phyloP scores from a whole-genome alignment of 1,284 basidiomycete species.

The Gomphus bonarii region DNA sequence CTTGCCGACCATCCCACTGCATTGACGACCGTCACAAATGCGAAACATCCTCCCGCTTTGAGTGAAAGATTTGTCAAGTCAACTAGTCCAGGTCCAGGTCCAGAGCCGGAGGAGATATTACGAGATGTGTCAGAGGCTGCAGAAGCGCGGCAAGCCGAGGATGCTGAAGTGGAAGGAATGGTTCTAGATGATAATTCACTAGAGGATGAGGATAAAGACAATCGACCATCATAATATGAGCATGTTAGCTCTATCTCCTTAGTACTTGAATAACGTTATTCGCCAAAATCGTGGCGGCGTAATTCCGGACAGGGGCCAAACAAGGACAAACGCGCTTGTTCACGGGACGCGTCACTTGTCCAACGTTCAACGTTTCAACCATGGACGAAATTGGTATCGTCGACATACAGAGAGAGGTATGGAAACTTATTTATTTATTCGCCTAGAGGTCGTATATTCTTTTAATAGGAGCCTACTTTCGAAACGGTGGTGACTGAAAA shows the following conservation, averaged over 20 bases:
- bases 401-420: constrained; percentile 71
- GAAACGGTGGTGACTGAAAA: constrained; percentile 83
- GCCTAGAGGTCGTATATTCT: neutral
- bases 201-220: constrained; percentile 47
- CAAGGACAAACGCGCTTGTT: constrained; percentile 4
- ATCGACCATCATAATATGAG: constrained; percentile 1
- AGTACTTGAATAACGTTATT: neutral
- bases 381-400: constrained; percentile 78
- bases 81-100: constrained; percentile 25
- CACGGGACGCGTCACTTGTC: constrained; percentile 11
- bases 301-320: neutral
- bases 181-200: constrained; percentile 37
- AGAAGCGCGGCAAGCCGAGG: constrained; percentile 11
- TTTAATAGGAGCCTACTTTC: constrained; percentile 76
- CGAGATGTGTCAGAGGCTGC: constrained; percentile 10
- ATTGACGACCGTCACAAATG: constrained; percentile 50
- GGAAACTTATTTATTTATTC: constrained; percentile 18
- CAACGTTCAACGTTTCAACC: constrained; percentile 14
- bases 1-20: constrained; percentile 70
- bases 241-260: neutral
- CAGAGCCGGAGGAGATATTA: constrained; percentile 17
- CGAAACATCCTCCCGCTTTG: constrained; percentile 24
- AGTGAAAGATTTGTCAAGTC: constrained; percentile 54
- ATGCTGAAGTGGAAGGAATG: constrained; percentile 26
- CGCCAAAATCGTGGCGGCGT: neutral